A percentile compares a stretch with the other conserved stretches of the same genome.
Evolutionary conservation across 2,329 filamentous ascomycete genomes (phyloP).

Genomic region (Fusarium irregulare): DNA sequence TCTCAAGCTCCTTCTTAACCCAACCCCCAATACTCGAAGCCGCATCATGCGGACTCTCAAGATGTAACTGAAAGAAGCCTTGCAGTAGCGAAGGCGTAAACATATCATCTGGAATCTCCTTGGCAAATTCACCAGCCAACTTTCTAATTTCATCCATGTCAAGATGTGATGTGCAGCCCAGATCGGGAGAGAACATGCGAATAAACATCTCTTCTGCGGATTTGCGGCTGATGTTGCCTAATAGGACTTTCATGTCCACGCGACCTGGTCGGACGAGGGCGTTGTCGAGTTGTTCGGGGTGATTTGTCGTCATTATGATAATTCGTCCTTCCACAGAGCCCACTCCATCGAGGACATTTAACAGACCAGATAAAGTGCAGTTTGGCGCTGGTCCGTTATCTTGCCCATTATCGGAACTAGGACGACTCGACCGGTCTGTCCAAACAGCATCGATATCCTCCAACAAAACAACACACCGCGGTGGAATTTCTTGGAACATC

Average conservation of each 20-base stretch:
- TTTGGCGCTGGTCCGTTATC: constrained; percentile 36
- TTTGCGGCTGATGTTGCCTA: constrained; percentile 60
- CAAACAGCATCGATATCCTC: constrained; percentile 65
- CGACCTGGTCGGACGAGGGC: constrained; percentile 74
- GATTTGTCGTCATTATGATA: constrained; percentile 80
- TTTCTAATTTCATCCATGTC: constrained; percentile 50
- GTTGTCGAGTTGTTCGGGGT: constrained; percentile 70
- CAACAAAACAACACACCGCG: constrained; percentile 64
- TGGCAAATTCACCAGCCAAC: constrained; percentile 66
- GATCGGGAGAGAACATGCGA: constrained; percentile 57
- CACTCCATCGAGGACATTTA: constrained; percentile 78
- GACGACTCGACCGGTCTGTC: constrained; percentile 46
- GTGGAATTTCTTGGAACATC: constrained; percentile 65
- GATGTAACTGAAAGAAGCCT: constrained; percentile 59
- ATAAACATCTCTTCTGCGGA: constrained; percentile 60
- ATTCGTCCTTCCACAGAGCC: constrained; percentile 76
- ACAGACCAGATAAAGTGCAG: constrained; percentile 70
- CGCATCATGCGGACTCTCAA: constrained; percentile 54
- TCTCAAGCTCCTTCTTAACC: constrained; percentile 51
- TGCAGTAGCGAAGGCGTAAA: constrained; percentile 64
- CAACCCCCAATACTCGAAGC: constrained; percentile 50
- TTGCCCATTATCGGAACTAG: constrained; percentile 26
- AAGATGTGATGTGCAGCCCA: constrained; percentile 42
- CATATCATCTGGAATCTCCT: constrained; percentile 59
- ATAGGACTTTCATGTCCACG: constrained; percentile 72